A percentile compares a stretch with the other conserved stretches of the same genome.
Conservation (phyloP, 1,139 yeast species). For the Suhomyces taliae region DNA sequence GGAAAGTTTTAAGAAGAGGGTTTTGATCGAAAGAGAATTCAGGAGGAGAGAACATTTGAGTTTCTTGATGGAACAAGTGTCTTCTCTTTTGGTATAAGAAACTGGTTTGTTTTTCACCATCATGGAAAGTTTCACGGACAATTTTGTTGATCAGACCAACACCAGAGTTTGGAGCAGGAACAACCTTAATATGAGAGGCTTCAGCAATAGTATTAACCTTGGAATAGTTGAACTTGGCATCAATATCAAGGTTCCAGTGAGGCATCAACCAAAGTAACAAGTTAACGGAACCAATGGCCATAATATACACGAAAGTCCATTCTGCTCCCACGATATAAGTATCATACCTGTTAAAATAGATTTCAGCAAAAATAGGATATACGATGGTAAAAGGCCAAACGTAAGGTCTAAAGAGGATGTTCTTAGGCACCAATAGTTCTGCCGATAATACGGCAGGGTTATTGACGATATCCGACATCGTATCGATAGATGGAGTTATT, state of each 20-base stretch:
- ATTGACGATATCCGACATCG: constrained; percentile 45
- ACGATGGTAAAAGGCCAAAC: constrained; percentile 80
- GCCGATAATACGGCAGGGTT: constrained; percentile 64
- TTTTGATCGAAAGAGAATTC: constrained; percentile 66
- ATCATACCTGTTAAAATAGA: constrained; percentile 73
- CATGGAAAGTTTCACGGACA: constrained; percentile 56
- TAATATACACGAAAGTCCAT: constrained; percentile 86
- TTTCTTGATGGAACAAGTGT: constrained; percentile 63
- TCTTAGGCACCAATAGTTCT: constrained; percentile 70
- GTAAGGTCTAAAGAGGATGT: constrained; percentile 66
- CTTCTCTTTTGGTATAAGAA: constrained; percentile 92
- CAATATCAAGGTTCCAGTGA: constrained; percentile 84
- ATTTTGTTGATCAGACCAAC: constrained; percentile 76
- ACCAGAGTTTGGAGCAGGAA: constrained; percentile 86
- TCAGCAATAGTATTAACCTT: constrained; percentile 51
- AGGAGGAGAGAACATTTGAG: constrained; percentile 73
- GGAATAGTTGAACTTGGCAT: constrained; percentile 68
- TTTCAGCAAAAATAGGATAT: constrained; percentile 72
- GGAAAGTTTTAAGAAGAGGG: constrained; percentile 61
- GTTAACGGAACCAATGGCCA: constrained; percentile 71
- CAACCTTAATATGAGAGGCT: constrained; percentile 72
- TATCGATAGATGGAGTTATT: constrained; percentile 3
- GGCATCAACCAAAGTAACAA: constrained; percentile 85
- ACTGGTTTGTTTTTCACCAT: constrained; percentile 62
- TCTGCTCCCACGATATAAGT: constrained; percentile 75